A percentile compares a stretch with the other conserved stretches of the same genome.
Conservation (phyloP, 2,329 filamentous ascomycete species). For the Epichloe sp. region DNA sequence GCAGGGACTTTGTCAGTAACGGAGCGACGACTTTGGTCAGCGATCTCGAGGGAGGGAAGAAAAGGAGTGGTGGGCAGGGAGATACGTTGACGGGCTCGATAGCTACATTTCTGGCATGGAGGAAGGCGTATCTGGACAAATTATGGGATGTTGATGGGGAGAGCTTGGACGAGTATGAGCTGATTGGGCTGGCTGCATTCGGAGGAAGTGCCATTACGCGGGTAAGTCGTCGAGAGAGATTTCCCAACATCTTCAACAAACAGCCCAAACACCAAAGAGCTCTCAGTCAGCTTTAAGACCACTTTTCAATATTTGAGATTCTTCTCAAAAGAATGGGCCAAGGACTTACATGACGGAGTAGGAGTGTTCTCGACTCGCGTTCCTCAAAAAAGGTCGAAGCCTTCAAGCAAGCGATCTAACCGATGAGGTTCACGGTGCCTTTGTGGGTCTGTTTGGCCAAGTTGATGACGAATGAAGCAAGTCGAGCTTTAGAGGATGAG, state of each 20-base stretch:
- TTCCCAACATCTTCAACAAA: too few relatives aligned
- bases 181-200: conserved; percentile 70
- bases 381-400: conserved; percentile 70
- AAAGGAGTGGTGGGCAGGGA: conserved; percentile 87
- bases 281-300: too few relatives aligned
- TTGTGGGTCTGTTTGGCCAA: conserved; percentile 68
- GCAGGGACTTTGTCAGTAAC: conserved; percentile 70
- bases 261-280: too few relatives aligned
- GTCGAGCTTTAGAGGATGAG: conserved; percentile 18
- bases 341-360: conserved; percentile 13
- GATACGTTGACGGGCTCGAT: conserved; percentile 87
- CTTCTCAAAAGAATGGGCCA: too few relatives aligned
- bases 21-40: conserved; percentile 61
- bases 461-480: conserved; percentile 30
- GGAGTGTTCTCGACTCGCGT: conserved; percentile 79
- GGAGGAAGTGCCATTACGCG: conserved; percentile 79
- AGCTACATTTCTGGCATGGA: conserved; percentile 79
- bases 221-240: conserved; percentile 29
- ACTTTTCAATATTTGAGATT: too few relatives aligned
- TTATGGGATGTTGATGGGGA: conserved; percentile 53
- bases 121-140: conserved; percentile 71
- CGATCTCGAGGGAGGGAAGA: conserved; percentile 68
- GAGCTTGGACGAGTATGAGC: conserved; percentile 37
- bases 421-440: conserved; percentile 74
- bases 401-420: conserved; percentile 90